phyloP scores from a whole-genome alignment of 2,329 filamentous ascomycete genomes.

The Aphanocladium album region DNA sequence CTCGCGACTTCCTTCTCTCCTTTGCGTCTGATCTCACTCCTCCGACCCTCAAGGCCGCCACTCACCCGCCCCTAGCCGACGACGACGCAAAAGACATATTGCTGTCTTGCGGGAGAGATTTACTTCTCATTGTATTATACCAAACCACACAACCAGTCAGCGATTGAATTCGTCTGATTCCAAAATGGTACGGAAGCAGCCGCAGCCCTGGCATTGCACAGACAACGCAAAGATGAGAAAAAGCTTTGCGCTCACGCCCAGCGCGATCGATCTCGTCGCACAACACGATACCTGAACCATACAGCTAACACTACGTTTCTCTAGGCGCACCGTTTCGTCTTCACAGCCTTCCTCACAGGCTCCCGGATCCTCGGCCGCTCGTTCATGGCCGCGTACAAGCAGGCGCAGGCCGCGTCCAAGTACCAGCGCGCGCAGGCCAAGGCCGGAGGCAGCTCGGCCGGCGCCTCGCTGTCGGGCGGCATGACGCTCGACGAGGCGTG shows the following conservation, averaged over 20 bases:
- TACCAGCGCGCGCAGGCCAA: slow-evolving; percentile 72
- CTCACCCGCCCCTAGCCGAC: neutral
- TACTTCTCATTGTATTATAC: neutral
- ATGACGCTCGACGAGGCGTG: slow-evolving; percentile 95
- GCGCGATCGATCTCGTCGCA: neutral
- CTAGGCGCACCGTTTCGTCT: slow-evolving; percentile 84
- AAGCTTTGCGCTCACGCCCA: neutral
- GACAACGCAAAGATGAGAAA: neutral
- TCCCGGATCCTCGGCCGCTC: slow-evolving; percentile 87
- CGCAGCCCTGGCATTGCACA: neutral
- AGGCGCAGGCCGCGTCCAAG: slow-evolving; percentile 81
- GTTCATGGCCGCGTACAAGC: slow-evolving; percentile 90
- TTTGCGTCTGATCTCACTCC: neutral
- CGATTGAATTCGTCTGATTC: slow-evolving; percentile 14
- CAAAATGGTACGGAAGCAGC: slow-evolving; percentile 8
- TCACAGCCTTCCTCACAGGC: slow-evolving; percentile 89
- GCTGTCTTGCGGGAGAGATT: slow-evolving; percentile 5
- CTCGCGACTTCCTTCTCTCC: slow-evolving; percentile 9
- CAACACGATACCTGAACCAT: neutral
- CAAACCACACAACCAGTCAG: neutral
- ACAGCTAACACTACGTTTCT: neutral
- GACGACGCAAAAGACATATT: neutral
- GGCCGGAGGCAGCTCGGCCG: slow-evolving; percentile 47
- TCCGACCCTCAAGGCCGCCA: neutral
- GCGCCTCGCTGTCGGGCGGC: slow-evolving; percentile 57